These are phyloP conservation scores for Penicillium crystallinum DNA, from an alignment of 495 filamentous ascomycete species.

Conservation along the genomic window DNA sequence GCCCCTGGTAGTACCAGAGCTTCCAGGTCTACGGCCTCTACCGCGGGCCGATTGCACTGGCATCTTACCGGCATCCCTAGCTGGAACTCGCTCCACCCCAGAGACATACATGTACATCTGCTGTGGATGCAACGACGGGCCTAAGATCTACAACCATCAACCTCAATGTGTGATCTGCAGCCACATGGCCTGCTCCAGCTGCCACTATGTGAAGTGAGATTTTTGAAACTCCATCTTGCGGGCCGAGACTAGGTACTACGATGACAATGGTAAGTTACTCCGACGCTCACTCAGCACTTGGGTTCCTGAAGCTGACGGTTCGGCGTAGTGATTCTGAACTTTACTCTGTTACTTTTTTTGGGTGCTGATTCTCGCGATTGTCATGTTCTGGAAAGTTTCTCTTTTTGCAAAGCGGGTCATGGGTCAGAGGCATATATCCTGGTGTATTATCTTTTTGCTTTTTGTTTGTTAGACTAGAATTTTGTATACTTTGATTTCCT, in stretches of 20 bases:
- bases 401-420: slow-evolving; percentile 1
- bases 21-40: slow-evolving; percentile 11
- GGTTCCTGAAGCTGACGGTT: slow-evolving; percentile 3
- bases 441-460: slow-evolving; percentile 6
- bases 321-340: slow-evolving; percentile 1
- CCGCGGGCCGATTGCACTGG: background rate
- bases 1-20: slow-evolving; percentile 5
- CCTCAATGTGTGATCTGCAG: slow-evolving; percentile 29
- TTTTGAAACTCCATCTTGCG: background rate
- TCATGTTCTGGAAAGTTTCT: background rate
- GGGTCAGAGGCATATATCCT: slow-evolving; percentile 5
- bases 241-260: background rate
- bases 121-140: slow-evolving; percentile 38
- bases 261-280: slow-evolving; percentile 1
- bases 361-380: background rate
- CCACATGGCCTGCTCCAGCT: slow-evolving; percentile 27
- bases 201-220: slow-evolving; percentile 30
- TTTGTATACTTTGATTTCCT: slow-evolving; percentile 5
- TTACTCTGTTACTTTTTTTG: background rate
- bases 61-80: background rate
- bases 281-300: slow-evolving; percentile 2
- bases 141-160: slow-evolving; percentile 35
- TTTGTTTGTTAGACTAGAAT: slow-evolving; percentile 1
- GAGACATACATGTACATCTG: slow-evolving; percentile 32
- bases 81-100: background rate